Conservation (phyloP, 2,329 filamentous ascomycete species). For the Cucurbitaria berberidis region DNA sequence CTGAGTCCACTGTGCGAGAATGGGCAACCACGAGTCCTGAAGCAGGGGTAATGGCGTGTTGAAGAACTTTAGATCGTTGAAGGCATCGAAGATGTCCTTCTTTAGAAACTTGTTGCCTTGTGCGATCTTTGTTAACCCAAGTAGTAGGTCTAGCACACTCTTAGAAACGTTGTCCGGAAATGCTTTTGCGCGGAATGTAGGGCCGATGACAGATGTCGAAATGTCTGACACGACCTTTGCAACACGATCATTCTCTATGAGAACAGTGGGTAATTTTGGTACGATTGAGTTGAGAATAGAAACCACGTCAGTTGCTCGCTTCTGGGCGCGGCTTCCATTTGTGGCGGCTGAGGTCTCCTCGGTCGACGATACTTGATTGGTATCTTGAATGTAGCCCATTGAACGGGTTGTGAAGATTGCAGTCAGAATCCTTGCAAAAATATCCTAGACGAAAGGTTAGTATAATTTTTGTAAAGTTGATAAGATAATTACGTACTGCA, state of each 20-base stretch:
- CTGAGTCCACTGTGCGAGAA: slow-evolving; percentile 83
- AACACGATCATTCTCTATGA: slow-evolving; percentile 86
- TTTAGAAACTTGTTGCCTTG: slow-evolving; percentile 89
- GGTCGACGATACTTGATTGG: slow-evolving; percentile 41
- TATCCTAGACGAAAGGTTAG: slow-evolving; percentile 63
- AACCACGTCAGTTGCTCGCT: slow-evolving; percentile 67
- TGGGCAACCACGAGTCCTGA: slow-evolving; percentile 76
- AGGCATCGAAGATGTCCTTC: slow-evolving; percentile 89
- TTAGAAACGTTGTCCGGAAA: slow-evolving; percentile 86
- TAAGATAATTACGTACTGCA: slow-evolving; percentile 67
- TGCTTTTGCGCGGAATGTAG: slow-evolving; percentile 78
- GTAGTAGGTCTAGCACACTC: slow-evolving; percentile 73
- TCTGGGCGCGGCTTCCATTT: slow-evolving; percentile 50
- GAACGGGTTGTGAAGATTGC: slow-evolving; percentile 94
- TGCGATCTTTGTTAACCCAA: slow-evolving; percentile 76
- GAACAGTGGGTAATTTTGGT: slow-evolving; percentile 78
- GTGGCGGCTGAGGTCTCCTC: slow-evolving; percentile 29
- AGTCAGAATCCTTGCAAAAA: slow-evolving; percentile 84
- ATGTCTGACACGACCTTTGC: slow-evolving; percentile 78
- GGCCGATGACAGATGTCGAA: slow-evolving; percentile 80
- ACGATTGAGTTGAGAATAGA: slow-evolving; percentile 79
- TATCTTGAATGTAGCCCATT: slow-evolving; percentile 70
- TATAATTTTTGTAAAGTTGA: not conserved
- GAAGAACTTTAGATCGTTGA: slow-evolving; percentile 89
- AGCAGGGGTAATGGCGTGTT: slow-evolving; percentile 70